Base-by-base conservation (phyloP, 805 yeast genomes). In the Dipodascus geniculatus region DNA sequence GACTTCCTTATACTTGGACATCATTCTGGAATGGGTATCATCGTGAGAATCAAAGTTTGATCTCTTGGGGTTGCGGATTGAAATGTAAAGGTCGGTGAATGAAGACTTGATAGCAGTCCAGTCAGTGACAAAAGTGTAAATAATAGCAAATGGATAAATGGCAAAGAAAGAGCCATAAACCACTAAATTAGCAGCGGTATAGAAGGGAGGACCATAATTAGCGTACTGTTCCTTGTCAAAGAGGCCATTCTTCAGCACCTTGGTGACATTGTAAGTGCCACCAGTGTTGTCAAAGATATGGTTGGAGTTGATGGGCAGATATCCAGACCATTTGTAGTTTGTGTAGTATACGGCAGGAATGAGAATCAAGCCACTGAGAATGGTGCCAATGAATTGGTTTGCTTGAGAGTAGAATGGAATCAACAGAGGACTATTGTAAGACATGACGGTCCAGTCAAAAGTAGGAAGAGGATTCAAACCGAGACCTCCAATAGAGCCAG, bases 171-270 rank as follows among this genome's bases (percentile, higher is more conserved):
- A 76, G 1, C 83, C 82, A 58, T 78, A 76, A 14, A 69, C 57
- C 2, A 78, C 78, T 56, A 79, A 67, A 61, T 74, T 74, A 0
- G 80, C 83, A 2, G 83, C 83, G 35, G 77, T 62, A 62, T 76
- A 78, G 61, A 75, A 80, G 3, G 84, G 83, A 8, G 82, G 83
- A 1, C 83, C 80, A 57, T 77, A 73, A 35, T 68, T 54, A 53
- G 69, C 63, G 63, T 79, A 80, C 58, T 72, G 75, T 2, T 56
- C 62, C 48, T 67, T 61, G 57, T 78, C 79, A 53, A 79, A 71
- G 28, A 58, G 58, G 51, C 69, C 69, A n/a, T 70, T 63, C 51
- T 72, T 68, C 49, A 79, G 63, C 16, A 79, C 72, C 50, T 70
- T 65, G 49, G 71, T 68, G 22, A 78, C 72, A 28, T 74, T 67